These are phyloP conservation scores for Inga leiocalycina DNA, from an alignment of 306 rosid species.

Conservation along the genomic window DNA sequence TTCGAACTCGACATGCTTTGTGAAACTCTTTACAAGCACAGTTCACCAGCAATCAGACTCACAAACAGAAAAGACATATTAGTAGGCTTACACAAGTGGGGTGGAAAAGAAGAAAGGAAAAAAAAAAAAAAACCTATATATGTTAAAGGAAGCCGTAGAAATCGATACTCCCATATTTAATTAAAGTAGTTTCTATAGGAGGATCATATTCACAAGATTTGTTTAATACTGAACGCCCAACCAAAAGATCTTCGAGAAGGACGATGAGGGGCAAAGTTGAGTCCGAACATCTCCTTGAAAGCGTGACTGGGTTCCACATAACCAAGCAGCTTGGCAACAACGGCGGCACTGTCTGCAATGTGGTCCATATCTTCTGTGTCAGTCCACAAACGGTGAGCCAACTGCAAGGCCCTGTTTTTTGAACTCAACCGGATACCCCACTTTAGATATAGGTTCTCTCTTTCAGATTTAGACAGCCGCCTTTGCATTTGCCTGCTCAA, in stretches of 20 bases:
- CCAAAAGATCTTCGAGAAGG: conserved; percentile 52
- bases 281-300: conserved; percentile 97
- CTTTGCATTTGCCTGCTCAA: conserved; percentile 76
- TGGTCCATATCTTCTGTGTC: conserved; percentile 61
- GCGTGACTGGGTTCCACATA: conserved; percentile 78
- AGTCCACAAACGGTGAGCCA: conserved; percentile 71
- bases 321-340: conserved; percentile 81
- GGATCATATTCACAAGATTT: conserved; percentile 45
- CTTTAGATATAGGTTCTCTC: conserved; percentile 63
- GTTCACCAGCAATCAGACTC: conserved; percentile 40
- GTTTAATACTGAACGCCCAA: conserved; percentile 52
- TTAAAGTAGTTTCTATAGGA: conserved; percentile 16
- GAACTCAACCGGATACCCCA: conserved; percentile 75
- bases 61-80: conserved; percentile 24
- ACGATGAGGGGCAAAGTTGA: conserved; percentile 79
- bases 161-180: conserved; percentile 18
- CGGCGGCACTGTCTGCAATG: conserved; percentile 69
- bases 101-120: background rate
- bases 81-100: conserved; percentile 9
- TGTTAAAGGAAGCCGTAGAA: conserved; percentile 29
- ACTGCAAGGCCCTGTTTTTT: conserved; percentile 67
- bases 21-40: conserved; percentile 51
- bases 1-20: conserved; percentile 34
- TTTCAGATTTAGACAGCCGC: conserved; percentile 59
- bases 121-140: conserved; percentile 23